Evolutionary conservation across 1,139 yeast genomes (phyloP).

Genomic region (Pichia sp.): DNA sequence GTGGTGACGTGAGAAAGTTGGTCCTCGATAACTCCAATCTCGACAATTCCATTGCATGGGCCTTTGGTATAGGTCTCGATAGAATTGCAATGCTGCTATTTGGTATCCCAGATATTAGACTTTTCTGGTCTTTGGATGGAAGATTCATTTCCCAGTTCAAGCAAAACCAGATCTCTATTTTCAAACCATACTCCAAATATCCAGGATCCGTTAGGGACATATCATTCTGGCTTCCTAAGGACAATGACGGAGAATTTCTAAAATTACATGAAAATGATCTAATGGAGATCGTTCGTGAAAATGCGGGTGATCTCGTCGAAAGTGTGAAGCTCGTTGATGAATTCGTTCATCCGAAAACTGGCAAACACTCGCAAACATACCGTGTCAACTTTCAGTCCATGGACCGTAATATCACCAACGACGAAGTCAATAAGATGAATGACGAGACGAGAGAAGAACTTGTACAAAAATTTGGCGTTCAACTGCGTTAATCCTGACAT

Average conservation of each 20-base stretch:
- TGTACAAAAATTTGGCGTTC: slow-evolving; percentile 45
- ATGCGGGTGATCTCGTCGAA: slow-evolving; percentile 86
- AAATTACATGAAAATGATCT: slow-evolving; percentile 77
- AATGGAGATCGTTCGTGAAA: slow-evolving; percentile 83
- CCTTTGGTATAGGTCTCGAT: slow-evolving; percentile 94
- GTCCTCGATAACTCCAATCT: slow-evolving; percentile 71
- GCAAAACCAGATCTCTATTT: slow-evolving; percentile 58
- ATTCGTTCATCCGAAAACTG: slow-evolving; percentile 79
- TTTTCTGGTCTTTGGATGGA: slow-evolving; percentile 85
- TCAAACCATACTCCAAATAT: slow-evolving; percentile 84
- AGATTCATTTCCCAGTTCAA: slow-evolving; percentile 70
- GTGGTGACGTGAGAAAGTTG: slow-evolving; percentile 81
- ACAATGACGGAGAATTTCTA: slow-evolving; percentile 20
- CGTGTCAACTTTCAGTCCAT: slow-evolving; percentile 89
- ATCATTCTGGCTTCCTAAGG: slow-evolving; percentile 76
- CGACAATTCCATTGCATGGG: slow-evolving; percentile 77
- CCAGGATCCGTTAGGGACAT: slow-evolving; percentile 86
- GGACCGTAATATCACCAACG: slow-evolving; percentile 85
- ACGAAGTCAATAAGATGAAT: slow-evolving; percentile 70
- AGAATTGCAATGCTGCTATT: slow-evolving; percentile 92
- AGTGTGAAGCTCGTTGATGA: slow-evolving; percentile 76
- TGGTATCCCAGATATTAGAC: slow-evolving; percentile 90
- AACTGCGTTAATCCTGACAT: slow-evolving; percentile 48
- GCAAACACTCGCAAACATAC: slow-evolving; percentile 73
- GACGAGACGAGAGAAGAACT: slow-evolving; percentile 52